Conservation (phyloP, 2,329 filamentous ascomycete genomes). For the Monosporascus sp. region DNA sequence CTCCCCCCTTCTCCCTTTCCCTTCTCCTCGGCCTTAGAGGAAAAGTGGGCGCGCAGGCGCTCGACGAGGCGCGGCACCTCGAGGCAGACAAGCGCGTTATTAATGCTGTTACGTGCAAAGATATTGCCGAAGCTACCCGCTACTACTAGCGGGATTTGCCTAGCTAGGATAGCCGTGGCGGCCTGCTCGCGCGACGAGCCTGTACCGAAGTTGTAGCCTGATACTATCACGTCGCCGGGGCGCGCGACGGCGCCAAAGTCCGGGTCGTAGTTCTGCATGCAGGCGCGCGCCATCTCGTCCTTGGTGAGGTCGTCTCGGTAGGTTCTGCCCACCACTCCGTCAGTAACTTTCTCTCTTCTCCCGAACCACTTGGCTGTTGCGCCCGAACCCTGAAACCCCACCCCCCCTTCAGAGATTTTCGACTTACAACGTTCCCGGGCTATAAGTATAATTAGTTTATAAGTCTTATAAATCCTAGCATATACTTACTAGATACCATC, state of each 20-base stretch:
- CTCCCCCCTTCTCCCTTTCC: constrained; percentile 25
- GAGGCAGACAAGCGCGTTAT: constrained; percentile 69
- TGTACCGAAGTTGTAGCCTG: constrained; percentile 85
- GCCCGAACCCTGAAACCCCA: too few species aligned
- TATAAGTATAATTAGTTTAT: too few species aligned
- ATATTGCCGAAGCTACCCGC: constrained; percentile 80
- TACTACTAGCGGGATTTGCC: constrained; percentile 74
- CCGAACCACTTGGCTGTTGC: too few species aligned
- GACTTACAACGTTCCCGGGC: too few species aligned
- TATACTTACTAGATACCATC: constrained; percentile 47
- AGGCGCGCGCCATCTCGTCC: constrained; percentile 80
- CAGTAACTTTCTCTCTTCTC: too few species aligned
- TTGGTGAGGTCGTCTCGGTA: constrained; percentile 79
- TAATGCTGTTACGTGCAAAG: constrained; percentile 73
- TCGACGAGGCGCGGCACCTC: constrained; percentile 64
- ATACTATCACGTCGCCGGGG: constrained; percentile 73
- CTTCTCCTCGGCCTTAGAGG: constrained; percentile 4
- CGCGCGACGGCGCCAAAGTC: constrained; percentile 60
- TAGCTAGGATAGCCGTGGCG: constrained; percentile 79
- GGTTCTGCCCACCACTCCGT: constrained; percentile 37
- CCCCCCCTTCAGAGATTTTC: too few species aligned
- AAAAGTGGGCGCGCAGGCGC: constrained; percentile 59
- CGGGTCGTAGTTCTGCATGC: constrained; percentile 91
- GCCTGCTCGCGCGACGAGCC: constrained; percentile 80
- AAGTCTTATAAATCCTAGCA: too few species aligned